phyloP scores from a whole-genome alignment of 306 rosid species.

The Fagus sylvatica region DNA sequence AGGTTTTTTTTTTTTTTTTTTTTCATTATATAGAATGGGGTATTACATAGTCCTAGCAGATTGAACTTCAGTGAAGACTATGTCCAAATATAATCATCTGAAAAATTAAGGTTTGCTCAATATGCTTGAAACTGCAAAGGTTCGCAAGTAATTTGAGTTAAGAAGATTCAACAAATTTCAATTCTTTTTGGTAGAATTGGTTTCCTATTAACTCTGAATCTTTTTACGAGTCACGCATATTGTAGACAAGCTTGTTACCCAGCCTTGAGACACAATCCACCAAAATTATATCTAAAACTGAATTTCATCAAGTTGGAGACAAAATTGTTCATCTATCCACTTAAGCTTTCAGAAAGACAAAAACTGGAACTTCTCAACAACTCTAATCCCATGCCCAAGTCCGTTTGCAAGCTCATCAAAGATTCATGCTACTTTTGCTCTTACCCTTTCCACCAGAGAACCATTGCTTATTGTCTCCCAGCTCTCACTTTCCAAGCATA shows the following conservation, averaged over 20 bases:
- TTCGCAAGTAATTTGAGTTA: neutral
- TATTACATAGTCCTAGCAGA: neutral
- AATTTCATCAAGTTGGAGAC: neutral
- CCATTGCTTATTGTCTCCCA: constrained; percentile 29
- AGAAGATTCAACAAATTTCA: neutral
- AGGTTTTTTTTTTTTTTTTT: neutral
- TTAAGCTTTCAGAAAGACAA: neutral
- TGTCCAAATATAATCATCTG: neutral
- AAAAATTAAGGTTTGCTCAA: neutral
- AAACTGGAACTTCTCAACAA: neutral
- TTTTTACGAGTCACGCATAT: neutral
- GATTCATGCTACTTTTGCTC: constrained; percentile 14
- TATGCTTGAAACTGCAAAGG: neutral
- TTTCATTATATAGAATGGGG: neutral
- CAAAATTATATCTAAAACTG: neutral
- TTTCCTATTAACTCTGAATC: neutral
- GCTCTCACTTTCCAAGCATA: constrained; percentile 40
- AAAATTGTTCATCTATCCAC: neutral
- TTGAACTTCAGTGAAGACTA: neutral
- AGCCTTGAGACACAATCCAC: neutral
- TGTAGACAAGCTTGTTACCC: neutral
- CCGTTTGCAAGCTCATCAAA: constrained; percentile 10
- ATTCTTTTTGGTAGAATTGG: neutral
- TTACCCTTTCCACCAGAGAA: constrained; percentile 39
- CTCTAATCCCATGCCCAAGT: neutral